Evolutionary conservation across 2,329 filamentous ascomycete species (phyloP).

Genomic region (Aureobasidium sp.): DNA sequence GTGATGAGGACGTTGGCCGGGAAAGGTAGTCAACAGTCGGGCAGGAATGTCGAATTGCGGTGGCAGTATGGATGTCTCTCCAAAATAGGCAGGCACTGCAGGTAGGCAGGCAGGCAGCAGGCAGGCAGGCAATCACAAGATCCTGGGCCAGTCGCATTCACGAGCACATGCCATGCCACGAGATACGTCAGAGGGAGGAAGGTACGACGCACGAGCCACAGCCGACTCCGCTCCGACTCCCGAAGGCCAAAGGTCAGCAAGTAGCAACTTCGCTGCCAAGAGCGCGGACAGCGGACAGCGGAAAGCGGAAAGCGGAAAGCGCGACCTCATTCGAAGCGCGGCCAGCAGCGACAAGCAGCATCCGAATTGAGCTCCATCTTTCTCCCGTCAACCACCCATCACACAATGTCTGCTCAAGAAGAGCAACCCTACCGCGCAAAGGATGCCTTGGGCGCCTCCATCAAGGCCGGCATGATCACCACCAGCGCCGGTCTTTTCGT

Average conservation of each 20-base stretch:
- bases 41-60: neutral
- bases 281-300: no score
- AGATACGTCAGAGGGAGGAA: neutral
- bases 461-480: constrained; percentile 59
- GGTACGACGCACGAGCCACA: neutral
- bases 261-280: no score
- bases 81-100: neutral
- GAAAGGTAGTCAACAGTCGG: neutral
- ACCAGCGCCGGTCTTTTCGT: constrained; percentile 62
- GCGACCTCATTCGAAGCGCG: constrained; percentile 6
- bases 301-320: constrained; percentile 9
- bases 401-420: constrained; percentile 18
- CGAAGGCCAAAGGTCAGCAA: constrained; percentile 1
- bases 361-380: constrained; percentile 1
- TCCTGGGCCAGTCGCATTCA: constrained; percentile 5
- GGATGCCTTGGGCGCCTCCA: constrained; percentile 64
- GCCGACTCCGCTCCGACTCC: neutral
- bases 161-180: neutral
- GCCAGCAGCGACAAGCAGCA: constrained; percentile 1
- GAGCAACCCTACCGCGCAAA: constrained; percentile 57
- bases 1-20: neutral
- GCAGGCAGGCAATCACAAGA: constrained; percentile 7
- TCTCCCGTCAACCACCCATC: constrained; percentile 2
- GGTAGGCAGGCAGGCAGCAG: no score
- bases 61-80: neutral